phyloP scores from a whole-genome alignment of 2,329 filamentous ascomycete genomes.

The Dactylella cylindrospora region DNA sequence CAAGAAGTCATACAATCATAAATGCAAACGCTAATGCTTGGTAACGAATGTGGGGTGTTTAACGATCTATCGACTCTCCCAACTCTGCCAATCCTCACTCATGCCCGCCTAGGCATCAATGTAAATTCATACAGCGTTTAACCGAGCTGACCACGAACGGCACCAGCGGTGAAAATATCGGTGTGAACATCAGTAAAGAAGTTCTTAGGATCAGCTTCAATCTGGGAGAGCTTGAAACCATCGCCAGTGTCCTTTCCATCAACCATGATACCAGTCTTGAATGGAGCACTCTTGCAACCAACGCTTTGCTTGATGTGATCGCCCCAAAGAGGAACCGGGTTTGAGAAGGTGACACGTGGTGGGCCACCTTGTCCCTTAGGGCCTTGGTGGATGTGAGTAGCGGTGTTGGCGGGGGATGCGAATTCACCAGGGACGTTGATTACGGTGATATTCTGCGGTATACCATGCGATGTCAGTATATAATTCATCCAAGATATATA shows the following conservation, averaged over 20 bases:
- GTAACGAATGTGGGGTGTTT: too few relatives aligned
- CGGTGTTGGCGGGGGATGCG: conserved; percentile 57
- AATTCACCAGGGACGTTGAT: conserved; percentile 58
- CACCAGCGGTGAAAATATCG: conserved; percentile 56
- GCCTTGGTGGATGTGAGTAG: conserved; percentile 61
- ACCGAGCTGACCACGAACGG: conserved; percentile 57
- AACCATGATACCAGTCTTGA: conserved; percentile 53
- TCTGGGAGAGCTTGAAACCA: conserved; percentile 58
- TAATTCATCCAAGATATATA: neutral
- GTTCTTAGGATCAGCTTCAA: conserved; percentile 57
- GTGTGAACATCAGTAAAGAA: conserved; percentile 62
- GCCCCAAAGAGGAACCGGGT: conserved; percentile 51
- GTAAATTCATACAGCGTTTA: too few relatives aligned
- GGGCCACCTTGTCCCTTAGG: conserved; percentile 56
- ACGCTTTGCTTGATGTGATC: conserved; percentile 50
- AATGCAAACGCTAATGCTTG: too few relatives aligned
- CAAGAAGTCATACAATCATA: too few relatives aligned
- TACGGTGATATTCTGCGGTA: conserved; percentile 58
- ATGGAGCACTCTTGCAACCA: conserved; percentile 50
- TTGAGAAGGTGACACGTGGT: conserved; percentile 59
- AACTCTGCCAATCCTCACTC: too few relatives aligned
- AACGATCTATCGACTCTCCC: too few relatives aligned
- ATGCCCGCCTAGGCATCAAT: too few relatives aligned
- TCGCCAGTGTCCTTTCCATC: conserved; percentile 54
- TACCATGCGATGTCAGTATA: too few relatives aligned